A percentile compares a stretch with the other conserved stretches of the same genome.
These are phyloP conservation scores for Leccinum uliginosum DNA, from an alignment of 768 basidiomycete species.

Conservation along the genomic window DNA sequence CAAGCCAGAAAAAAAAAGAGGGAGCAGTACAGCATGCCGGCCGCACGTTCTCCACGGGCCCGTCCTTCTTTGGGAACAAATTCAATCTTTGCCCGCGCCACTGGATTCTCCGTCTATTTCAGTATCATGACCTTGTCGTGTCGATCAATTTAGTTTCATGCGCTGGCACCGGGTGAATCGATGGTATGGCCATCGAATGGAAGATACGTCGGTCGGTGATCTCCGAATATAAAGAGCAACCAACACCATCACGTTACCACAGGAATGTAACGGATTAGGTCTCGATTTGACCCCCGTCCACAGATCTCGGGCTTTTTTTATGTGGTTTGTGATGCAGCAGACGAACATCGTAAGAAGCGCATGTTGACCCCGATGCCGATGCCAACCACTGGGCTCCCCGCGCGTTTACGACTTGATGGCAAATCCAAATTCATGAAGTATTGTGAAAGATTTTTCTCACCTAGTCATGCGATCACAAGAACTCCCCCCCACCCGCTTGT, in stretches of 20 bases:
- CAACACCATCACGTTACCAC: not conserved
- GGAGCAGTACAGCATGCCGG: not conserved
- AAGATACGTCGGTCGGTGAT: conserved; percentile 1
- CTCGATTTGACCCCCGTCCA: not conserved
- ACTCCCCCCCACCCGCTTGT: not conserved
- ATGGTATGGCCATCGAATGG: not conserved
- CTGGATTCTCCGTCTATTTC: conserved; percentile 5
- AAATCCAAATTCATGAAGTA: not conserved
- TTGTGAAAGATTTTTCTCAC: not conserved
- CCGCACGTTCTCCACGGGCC: not conserved
- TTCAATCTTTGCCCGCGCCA: not conserved
- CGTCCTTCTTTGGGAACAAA: not conserved
- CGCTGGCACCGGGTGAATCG: not conserved
- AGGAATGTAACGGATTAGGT: not conserved
- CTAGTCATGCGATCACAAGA: conserved; percentile 4
- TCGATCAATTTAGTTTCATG: not conserved
- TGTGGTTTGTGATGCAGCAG: not conserved
- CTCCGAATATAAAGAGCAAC: not conserved
- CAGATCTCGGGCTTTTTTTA: conserved; percentile 5
- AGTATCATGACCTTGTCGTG: not conserved
- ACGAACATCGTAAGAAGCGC: not conserved
- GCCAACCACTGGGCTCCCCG: not conserved
- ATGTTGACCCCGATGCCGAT: conserved; percentile 11
- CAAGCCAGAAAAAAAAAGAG: not conserved
- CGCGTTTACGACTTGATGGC: not conserved